Evolutionary conservation across 495 filamentous ascomycete species (phyloP).

Genomic region (Penicillium cinerascens): DNA sequence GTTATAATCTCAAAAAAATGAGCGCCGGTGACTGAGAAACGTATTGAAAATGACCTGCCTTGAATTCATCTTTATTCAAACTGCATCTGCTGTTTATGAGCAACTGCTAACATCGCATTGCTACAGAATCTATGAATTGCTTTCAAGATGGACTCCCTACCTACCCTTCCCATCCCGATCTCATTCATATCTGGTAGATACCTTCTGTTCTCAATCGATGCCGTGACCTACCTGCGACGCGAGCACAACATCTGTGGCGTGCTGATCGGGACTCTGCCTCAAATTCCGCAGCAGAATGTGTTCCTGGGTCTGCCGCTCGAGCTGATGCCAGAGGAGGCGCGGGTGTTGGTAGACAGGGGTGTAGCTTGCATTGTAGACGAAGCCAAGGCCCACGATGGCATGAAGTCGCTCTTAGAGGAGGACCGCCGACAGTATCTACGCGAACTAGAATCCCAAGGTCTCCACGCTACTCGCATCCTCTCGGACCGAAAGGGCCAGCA

Average conservation of each 20-base stretch:
- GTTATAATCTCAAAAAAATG: conserved; percentile 38
- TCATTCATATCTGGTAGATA: conserved; percentile 77
- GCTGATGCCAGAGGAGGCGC: conserved; percentile 86
- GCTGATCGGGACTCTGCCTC: conserved; percentile 81
- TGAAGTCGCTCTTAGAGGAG: conserved; percentile 54
- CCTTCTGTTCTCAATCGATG: conserved; percentile 82
- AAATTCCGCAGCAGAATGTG: conserved; percentile 90
- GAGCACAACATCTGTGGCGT: conserved; percentile 85
- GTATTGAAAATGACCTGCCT: conserved; percentile 43
- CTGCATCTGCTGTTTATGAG: conserved; percentile 1
- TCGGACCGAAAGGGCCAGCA: conserved; percentile 38
- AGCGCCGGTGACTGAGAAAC: conserved; percentile 51
- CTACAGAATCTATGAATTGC: background rate
- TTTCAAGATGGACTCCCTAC: conserved; percentile 37
- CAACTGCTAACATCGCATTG: conserved; percentile 12
- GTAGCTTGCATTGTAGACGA: conserved; percentile 80
- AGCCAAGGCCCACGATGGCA: conserved; percentile 57
- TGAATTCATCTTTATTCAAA: conserved; percentile 6
- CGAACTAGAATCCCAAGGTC: conserved; percentile 44
- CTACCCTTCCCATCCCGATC: conserved; percentile 67
- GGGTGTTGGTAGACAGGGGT: conserved; percentile 74
- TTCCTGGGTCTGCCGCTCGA: conserved; percentile 87
- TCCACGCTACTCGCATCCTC: conserved; percentile 40
- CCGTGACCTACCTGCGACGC: conserved; percentile 74
- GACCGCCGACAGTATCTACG: conserved; percentile 49